Evolutionary conservation across 345 rosid species (phyloP).

Genomic region (Firmiana major): DNA sequence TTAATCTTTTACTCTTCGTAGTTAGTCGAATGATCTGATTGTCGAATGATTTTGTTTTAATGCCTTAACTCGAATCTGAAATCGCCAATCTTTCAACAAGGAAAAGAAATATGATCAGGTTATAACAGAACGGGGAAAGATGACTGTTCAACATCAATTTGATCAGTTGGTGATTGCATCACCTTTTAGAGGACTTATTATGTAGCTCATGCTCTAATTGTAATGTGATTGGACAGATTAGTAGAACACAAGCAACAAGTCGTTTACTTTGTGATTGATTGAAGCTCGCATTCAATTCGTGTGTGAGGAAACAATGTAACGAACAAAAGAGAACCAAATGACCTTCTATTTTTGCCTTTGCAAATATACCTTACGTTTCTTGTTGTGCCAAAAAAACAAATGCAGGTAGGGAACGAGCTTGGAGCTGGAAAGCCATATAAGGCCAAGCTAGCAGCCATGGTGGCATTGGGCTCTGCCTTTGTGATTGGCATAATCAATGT

Average conservation of each 20-base stretch:
- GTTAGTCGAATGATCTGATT: background rate
- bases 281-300: constrained; percentile 19
- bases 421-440: constrained; percentile 86
- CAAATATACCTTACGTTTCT: constrained; percentile 3
- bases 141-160: background rate
- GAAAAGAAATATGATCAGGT: too few species aligned
- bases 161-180: constrained; percentile 26
- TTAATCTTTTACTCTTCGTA: background rate
- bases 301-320: constrained; percentile 14
- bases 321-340: constrained; percentile 17
- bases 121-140: background rate
- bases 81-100: too few species aligned
- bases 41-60: too few species aligned
- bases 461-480: constrained; percentile 77
- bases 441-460: constrained; percentile 74
- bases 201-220: constrained; percentile 10
- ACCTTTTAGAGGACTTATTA: constrained; percentile 15
- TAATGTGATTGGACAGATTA: constrained; percentile 33
- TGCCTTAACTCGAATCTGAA: too few species aligned
- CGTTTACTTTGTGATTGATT: constrained; percentile 9
- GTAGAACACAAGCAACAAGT: constrained; percentile 13
- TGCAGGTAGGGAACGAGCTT: constrained; percentile 90
- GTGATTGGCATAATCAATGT: constrained; percentile 67
- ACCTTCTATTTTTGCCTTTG: constrained; percentile 18
- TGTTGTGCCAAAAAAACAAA: background rate